These are phyloP conservation scores for Linnemannia elongata DNA, from an alignment of 192 early-diverging fungal species.

Conservation along the genomic window DNA sequence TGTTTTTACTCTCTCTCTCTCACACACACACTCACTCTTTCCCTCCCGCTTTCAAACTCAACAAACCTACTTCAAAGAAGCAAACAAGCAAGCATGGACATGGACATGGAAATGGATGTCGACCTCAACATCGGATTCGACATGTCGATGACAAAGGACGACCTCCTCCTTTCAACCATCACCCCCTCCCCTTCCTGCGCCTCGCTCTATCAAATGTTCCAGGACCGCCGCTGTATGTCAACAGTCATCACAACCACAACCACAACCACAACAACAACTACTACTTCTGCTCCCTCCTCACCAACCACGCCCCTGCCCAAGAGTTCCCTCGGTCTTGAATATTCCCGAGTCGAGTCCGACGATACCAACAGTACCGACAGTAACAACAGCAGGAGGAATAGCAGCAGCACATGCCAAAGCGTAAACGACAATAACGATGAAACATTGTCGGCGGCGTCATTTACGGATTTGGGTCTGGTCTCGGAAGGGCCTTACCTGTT, in stretches of 20 bases:
- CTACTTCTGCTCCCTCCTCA: neutral
- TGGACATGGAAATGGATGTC: constrained; percentile 23
- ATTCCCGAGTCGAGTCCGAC: neutral
- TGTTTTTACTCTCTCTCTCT: neutral
- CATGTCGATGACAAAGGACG: constrained; percentile 24
- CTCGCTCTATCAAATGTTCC: constrained; percentile 22
- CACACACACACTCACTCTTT: too few species aligned
- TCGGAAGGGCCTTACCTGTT: constrained; percentile 39
- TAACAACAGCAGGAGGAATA: neutral
- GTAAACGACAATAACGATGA: neutral
- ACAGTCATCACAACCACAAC: constrained; percentile 5
- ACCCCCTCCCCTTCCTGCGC: constrained; percentile 29
- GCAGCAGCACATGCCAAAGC: neutral
- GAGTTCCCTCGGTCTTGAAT: neutral
- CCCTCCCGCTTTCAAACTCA: too few species aligned
- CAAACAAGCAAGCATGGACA: neutral
- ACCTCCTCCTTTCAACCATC: constrained; percentile 16
- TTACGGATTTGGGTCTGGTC: constrained; percentile 11
- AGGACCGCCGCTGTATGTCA: constrained; percentile 9
- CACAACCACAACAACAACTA: constrained; percentile 15
- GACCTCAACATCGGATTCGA: constrained; percentile 26
- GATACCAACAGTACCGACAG: neutral
- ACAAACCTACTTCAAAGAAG: neutral
- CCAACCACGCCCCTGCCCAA: neutral
- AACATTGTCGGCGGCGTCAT: neutral